Evolutionary conservation across 2,329 filamentous ascomycete genomes (phyloP).

Genomic region (Colletotrichum gloeosporioides): DNA sequence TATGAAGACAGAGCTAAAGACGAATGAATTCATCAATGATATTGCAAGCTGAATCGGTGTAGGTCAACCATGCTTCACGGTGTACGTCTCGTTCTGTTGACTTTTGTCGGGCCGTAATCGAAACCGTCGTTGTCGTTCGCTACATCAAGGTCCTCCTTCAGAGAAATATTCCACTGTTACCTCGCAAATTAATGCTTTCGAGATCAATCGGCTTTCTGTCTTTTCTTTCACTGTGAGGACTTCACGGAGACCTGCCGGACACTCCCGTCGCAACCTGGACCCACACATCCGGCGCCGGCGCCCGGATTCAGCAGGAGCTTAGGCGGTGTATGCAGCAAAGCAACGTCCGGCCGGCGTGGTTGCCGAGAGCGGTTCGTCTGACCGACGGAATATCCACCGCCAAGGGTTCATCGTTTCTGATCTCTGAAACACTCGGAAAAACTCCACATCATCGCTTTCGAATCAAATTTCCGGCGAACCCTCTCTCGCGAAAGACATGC

Average conservation of each 20-base stretch:
- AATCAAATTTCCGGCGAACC: not conserved
- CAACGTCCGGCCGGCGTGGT: not conserved
- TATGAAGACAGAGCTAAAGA: accelerated
- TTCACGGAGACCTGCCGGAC: not conserved
- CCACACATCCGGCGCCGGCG: not conserved
- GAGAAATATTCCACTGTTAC: no score
- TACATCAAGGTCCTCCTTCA: no score
- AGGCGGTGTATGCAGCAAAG: not conserved
- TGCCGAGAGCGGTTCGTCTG: not conserved
- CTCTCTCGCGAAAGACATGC: not conserved
- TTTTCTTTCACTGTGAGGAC: not conserved
- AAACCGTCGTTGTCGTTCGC: not conserved
- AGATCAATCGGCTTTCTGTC: no score
- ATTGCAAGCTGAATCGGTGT: not conserved
- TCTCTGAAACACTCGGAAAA: not conserved
- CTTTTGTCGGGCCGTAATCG: not conserved
- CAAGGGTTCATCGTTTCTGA: not conserved
- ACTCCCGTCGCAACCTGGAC: no score
- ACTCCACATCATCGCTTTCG: not conserved
- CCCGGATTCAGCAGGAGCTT: not conserved
- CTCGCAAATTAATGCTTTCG: no score
- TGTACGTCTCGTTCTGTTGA: not conserved
- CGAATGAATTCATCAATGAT: accelerated
- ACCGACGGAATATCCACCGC: not conserved
- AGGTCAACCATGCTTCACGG: no score